Conservation (phyloP, 345 rosid genomes). For the Kandelia obovata region DNA sequence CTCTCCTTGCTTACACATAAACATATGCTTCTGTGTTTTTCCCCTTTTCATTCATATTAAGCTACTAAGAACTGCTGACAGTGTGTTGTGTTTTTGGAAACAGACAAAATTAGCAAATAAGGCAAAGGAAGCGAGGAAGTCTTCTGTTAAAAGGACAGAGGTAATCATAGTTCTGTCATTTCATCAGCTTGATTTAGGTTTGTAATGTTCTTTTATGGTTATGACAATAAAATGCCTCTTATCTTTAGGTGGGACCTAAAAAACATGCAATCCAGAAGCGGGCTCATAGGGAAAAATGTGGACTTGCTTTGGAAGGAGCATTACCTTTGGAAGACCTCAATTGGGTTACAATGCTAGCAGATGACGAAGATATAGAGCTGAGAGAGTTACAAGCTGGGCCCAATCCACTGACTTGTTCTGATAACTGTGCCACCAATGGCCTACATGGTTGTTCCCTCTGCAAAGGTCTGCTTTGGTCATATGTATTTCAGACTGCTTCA, state of each 20-base stretch:
- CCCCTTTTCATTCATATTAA: not conserved
- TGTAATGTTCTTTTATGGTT: not conserved
- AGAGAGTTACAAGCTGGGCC: conserved; percentile 67
- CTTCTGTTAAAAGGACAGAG: conserved; percentile 47
- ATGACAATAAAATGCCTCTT: conserved; percentile 20
- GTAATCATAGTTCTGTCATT: conserved; percentile 29
- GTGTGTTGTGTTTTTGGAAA: conserved; percentile 35
- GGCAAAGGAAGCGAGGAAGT: conserved; percentile 48
- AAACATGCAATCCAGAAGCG: conserved; percentile 33
- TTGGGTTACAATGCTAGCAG: conserved; percentile 50
- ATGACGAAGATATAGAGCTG: conserved; percentile 91
- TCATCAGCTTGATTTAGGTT: conserved; percentile 16
- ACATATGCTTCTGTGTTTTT: not conserved
- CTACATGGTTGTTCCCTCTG: conserved; percentile 63
- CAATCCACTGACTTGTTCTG: conserved; percentile 53
- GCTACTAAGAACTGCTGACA: conserved; percentile 9
- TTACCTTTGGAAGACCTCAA: conserved; percentile 36
- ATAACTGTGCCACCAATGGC: conserved; percentile 55
- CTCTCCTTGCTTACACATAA: conserved; percentile 3
- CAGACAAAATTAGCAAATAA: conserved; percentile 56
- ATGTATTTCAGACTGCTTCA: conserved; percentile 5
- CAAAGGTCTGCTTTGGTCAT: conserved; percentile 54
- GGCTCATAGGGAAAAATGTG: conserved; percentile 52
- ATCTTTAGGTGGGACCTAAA: conserved; percentile 45
- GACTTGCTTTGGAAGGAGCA: conserved; percentile 53